phyloP scores from a whole-genome alignment of 352 stramenopile species.

The Phytophthora pseudosyringae region DNA sequence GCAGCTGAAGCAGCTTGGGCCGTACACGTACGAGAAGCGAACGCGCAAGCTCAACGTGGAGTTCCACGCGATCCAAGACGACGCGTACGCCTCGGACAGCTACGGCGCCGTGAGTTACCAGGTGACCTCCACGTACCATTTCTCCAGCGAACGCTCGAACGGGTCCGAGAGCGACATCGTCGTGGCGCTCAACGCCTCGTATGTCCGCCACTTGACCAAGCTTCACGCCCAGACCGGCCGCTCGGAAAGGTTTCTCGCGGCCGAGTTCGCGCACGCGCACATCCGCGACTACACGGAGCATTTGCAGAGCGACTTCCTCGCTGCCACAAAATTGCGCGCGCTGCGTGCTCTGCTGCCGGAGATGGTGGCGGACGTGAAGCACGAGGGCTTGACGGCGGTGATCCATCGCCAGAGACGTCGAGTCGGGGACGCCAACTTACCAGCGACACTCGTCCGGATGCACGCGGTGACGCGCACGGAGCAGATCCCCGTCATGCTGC shows the following conservation, averaged over 20 bases:
- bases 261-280: slow-evolving; percentile 65
- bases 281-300: slow-evolving; percentile 49
- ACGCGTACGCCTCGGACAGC: slow-evolving; percentile 9
- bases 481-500: slow-evolving; percentile 65
- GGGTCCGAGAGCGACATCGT: slow-evolving; percentile 60
- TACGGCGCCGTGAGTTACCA: slow-evolving; percentile 63
- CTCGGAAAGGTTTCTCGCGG: slow-evolving; percentile 65
- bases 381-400: slow-evolving; percentile 47
- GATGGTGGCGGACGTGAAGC: slow-evolving; percentile 37
- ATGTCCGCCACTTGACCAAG: slow-evolving; percentile 60
- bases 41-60: slow-evolving; percentile 63
- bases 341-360: slow-evolving; percentile 52
- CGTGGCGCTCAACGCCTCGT: slow-evolving; percentile 67
- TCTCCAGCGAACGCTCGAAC: slow-evolving; percentile 62
- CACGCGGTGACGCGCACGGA: slow-evolving; percentile 57
- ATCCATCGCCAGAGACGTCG: slow-evolving; percentile 50
- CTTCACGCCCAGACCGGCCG: slow-evolving; percentile 41
- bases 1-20: slow-evolving; percentile 55
- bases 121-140: slow-evolving; percentile 50
- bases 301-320: slow-evolving; percentile 58
- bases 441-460: slow-evolving; percentile 54
- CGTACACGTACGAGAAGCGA: slow-evolving; percentile 73
- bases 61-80: slow-evolving; percentile 37
- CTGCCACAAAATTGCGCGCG: slow-evolving; percentile 60
- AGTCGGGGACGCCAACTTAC: slow-evolving; percentile 54